Evolutionary conservation across 176 grass and related monocot species (phyloP).

Genomic region (Dactylis glomerata): DNA sequence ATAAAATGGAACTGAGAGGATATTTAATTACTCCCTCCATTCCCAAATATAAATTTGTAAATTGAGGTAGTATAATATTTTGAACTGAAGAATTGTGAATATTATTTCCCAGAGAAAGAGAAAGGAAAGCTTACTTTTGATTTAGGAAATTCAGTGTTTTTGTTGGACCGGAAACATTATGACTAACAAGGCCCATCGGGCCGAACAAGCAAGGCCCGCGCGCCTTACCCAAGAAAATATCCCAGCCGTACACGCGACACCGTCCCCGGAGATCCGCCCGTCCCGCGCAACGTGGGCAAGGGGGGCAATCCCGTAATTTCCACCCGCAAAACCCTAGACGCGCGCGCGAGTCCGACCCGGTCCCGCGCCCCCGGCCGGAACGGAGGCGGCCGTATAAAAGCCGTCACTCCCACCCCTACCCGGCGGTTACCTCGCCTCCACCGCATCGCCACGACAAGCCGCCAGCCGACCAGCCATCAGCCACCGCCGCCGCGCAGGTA

Average conservation of each 20-base stretch:
- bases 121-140: too few relatives aligned
- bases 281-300: neutral
- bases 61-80: too few relatives aligned
- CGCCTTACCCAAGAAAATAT: neutral
- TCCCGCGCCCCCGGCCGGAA: slow-evolving; percentile 17
- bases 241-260: neutral
- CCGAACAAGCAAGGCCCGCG: neutral
- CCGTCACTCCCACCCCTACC: neutral
- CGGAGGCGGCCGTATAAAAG: slow-evolving; percentile 53
- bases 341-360: slow-evolving; percentile 35
- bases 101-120: too few relatives aligned
- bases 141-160: too few relatives aligned
- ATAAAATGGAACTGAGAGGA: too few relatives aligned
- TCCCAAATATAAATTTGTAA: too few relatives aligned
- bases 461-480: neutral
- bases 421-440: slow-evolving; percentile 26
- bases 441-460: slow-evolving; percentile 14
- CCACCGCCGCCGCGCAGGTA: neutral
- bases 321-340: slow-evolving; percentile 43
- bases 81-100: too few relatives aligned
- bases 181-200: neutral
- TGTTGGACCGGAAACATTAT: neutral
- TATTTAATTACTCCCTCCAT: too few relatives aligned
- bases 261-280: slow-evolving; percentile 7
- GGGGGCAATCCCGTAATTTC: slow-evolving; percentile 46